These are phyloP conservation scores for Nitzschia sp. DNA, from an alignment of 108 stramenopile genomes.

Conservation along the genomic window DNA sequence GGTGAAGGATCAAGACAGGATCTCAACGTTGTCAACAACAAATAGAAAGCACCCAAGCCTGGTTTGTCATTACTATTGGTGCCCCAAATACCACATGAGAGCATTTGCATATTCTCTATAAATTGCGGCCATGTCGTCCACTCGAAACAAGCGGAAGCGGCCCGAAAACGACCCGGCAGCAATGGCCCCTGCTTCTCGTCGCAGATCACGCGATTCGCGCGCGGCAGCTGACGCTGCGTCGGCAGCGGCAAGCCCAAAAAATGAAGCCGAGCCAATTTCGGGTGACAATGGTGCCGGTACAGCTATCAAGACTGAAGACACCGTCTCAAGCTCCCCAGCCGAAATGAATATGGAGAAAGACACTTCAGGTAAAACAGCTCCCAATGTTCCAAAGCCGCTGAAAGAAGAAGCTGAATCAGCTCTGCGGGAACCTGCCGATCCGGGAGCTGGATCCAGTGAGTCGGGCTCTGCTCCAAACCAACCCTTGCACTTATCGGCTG, in stretches of 20 bases:
- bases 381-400: no score
- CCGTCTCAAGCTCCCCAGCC: no score
- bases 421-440: background rate
- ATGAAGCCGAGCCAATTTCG: background rate
- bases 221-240: background rate
- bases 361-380: no score
- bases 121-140: conserved; percentile 22
- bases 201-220: conserved; percentile 24
- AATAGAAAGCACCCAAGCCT: background rate
- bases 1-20: background rate
- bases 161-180: conserved; percentile 15
- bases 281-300: background rate
- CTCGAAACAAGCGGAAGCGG: conserved; percentile 31
- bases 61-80: background rate
- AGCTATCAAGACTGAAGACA: background rate
- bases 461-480: background rate
- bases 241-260: background rate
- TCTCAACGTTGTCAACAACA: background rate
- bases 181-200: conserved; percentile 10
- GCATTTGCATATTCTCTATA: background rate
- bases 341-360: no score
- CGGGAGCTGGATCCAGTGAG: background rate
- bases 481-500: background rate
- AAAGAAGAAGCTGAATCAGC: background rate
- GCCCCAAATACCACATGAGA: background rate